A percentile compares a stretch with the other conserved stretches of the same genome.
phyloP scores from a whole-genome alignment of 1,284 basidiomycete genomes.

The Bondarzewia mesenterica region DNA sequence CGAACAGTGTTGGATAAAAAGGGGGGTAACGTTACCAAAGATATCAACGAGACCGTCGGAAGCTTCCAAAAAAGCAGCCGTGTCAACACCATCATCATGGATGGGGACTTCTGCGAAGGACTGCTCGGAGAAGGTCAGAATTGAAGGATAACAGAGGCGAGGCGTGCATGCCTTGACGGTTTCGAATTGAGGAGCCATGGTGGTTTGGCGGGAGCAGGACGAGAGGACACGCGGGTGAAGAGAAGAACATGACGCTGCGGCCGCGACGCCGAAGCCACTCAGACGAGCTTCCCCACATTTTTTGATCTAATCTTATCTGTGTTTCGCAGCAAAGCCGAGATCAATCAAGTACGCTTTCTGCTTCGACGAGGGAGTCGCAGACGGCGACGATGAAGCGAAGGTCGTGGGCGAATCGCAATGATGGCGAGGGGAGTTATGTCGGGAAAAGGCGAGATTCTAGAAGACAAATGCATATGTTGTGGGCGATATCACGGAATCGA shows the following conservation, averaged over 20 bases:
- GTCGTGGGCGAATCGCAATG: background rate
- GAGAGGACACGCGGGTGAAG: background rate
- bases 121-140: constrained; percentile 31
- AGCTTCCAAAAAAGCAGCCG: constrained; percentile 78
- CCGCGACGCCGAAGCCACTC: background rate
- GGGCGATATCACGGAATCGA: background rate
- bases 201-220: background rate
- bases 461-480: no score
- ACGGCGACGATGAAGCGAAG: background rate
- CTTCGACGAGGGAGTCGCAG: background rate
- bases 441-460: no score
- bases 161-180: constrained; percentile 49
- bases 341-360: background rate
- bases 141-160: background rate
- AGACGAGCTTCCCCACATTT: background rate
- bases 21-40: constrained; percentile 57
- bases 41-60: constrained; percentile 86
- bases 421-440: background rate
- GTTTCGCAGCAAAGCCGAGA: background rate
- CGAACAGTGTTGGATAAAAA: background rate
- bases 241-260: background rate
- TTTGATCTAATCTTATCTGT: constrained; percentile 1
- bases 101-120: constrained; percentile 84
- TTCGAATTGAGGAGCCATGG: constrained; percentile 74
- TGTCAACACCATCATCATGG: constrained; percentile 75